Evolutionary conservation across 257 asterid genomes (phyloP), one percentile per base, ranked within the genome.

Genomic region (Vinca minor): DNA sequence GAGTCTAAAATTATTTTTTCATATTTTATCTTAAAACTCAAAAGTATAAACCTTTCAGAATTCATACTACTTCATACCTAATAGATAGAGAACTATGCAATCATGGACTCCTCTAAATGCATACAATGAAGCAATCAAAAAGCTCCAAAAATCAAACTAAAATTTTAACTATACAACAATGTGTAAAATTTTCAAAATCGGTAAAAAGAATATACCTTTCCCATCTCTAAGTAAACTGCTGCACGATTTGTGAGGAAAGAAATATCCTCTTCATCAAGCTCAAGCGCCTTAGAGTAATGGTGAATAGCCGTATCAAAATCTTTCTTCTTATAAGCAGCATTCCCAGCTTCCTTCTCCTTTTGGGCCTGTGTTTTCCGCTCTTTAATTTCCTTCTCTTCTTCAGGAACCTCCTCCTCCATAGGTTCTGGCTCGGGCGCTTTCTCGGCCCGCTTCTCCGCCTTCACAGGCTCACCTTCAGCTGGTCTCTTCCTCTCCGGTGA

Each of bases 151-250:
- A 12, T 42, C 17, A 42, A 2, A 38, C 47, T 1, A 13, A 12
- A 1, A 4, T 0, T 42, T 42, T 13, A 1, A 42, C 18, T 42
- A 4, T 42, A 42, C n/a, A n/a, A n/a, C n/a, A n/a, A n/a, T n/a
- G n/a, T n/a, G 47, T 11, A 12, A 31, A 29, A 58, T 23, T 50
- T 12, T 3, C n/a, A n/a, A n/a, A n/a, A 34, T 32, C 1, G 36
- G 13, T 38, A 4, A 42, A 10, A 5, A 25, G 13, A 11, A 36
- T 4, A 59, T 83, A 90, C 98, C 98, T 85, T 91, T 57, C 91
- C 95, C 88, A 85, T 92, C 74, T 92, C 98, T 74, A 92, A 59
- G 84, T 85, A 92, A 11, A 92, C 98, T 17, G 98, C 98, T 28
- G 98, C 98, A 3, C 98, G 87, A 14, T 92, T 92, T 1, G 98